Conservation (phyloP, 225 moss, liverwort and hornwort species). For the Ulota crispa region DNA sequence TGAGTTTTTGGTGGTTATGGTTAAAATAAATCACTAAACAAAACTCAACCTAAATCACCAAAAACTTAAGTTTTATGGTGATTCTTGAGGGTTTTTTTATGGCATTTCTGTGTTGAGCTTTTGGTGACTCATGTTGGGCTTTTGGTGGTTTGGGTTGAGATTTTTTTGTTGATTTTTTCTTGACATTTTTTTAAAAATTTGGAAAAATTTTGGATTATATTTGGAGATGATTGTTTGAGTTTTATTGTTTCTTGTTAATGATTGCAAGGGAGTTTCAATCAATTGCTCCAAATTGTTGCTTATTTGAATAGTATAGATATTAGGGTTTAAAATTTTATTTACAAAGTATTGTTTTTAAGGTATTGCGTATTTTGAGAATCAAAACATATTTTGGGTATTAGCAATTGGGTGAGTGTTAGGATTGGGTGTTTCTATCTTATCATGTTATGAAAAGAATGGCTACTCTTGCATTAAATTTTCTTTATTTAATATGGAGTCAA, state of each 20-base stretch:
- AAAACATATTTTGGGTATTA: fast-evolving
- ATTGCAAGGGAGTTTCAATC: fast-evolving
- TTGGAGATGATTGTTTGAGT: too few relatives aligned
- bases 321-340: neutral
- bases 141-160: too few relatives aligned
- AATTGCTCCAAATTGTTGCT: neutral
- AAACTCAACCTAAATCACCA: too few relatives aligned
- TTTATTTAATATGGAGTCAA: neutral
- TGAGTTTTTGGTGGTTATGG: too few relatives aligned
- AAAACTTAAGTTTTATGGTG: too few relatives aligned
- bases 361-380: neutral
- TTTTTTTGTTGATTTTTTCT: too few relatives aligned
- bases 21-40: too few relatives aligned
- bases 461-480: neutral
- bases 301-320: neutral
- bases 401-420: neutral
- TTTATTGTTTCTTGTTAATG: neutral
- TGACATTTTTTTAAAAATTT: too few relatives aligned
- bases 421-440: neutral
- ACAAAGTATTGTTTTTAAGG: fast-evolving
- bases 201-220: too few relatives aligned
- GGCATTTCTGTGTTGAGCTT: too few relatives aligned
- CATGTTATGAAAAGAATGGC: neutral
- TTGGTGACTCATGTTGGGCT: too few relatives aligned
- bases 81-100: too few relatives aligned